Evolutionary conservation across 331 rosid genomes (phyloP).

Genomic region (Quercus phellos): DNA sequence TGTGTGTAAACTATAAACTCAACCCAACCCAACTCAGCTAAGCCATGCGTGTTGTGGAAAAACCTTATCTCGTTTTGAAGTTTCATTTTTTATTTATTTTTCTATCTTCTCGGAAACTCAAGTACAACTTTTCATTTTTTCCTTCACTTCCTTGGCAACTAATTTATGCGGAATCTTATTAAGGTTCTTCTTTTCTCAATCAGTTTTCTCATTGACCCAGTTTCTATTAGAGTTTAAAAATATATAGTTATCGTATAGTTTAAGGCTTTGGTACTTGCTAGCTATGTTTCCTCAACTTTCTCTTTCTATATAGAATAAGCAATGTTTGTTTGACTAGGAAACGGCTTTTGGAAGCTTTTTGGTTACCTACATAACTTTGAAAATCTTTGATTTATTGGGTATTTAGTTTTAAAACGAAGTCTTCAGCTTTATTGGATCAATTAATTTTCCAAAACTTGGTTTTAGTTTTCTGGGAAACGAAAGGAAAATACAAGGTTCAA

Average conservation of each 20-base stretch:
- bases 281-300: not conserved
- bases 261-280: not conserved
- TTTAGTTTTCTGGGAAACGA: not conserved
- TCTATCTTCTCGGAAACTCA: not conserved
- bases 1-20: not conserved
- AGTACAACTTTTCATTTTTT: not conserved
- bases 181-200: not conserved
- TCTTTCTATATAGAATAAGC: not conserved
- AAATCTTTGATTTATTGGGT: not conserved
- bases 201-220: not conserved
- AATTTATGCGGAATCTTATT: not conserved
- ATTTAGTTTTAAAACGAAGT: not conserved
- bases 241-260: not conserved
- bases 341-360: not conserved
- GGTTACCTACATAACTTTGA: not conserved
- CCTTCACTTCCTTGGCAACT: conserved; percentile 9
- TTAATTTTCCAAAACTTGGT: not conserved
- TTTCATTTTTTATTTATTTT: not conserved
- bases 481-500: not conserved
- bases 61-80: not conserved
- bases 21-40: not conserved
- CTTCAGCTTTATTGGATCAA: not conserved
- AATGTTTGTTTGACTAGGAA: not conserved
- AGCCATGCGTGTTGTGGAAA: not conserved
- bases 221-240: not conserved